A percentile compares a stretch with the other conserved stretches of the same genome.
phyloP scores from a whole-genome alignment of 768 basidiomycete species.

The Lentinus brumalis region DNA sequence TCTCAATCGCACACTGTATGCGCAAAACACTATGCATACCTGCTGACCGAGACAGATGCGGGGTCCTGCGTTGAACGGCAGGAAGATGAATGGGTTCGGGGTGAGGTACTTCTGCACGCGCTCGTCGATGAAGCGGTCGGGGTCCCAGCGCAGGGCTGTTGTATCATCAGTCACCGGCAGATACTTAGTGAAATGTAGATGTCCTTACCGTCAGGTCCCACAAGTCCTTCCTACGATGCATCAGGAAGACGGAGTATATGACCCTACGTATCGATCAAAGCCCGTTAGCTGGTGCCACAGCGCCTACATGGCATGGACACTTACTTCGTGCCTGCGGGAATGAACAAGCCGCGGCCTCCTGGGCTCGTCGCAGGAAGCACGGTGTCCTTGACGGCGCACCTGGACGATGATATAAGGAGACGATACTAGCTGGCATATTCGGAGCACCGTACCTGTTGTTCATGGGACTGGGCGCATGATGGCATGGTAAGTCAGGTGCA shows the following conservation, averaged over 20 bases:
- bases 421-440: too few species aligned
- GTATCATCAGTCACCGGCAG: neutral
- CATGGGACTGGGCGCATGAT: neutral
- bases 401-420: neutral
- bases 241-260: conserved; percentile 28
- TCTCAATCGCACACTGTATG: neutral
- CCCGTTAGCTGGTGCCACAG: too few species aligned
- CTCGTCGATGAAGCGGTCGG: conserved; percentile 62
- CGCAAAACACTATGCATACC: conserved; percentile 19
- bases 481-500: conserved; percentile 4
- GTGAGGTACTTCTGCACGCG: conserved; percentile 49
- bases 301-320: neutral
- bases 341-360: conserved; percentile 3
- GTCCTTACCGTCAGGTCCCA: conserved; percentile 52
- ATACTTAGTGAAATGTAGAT: neutral
- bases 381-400: conserved; percentile 28
- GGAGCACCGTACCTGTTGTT: conserved; percentile 3
- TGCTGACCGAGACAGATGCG: conserved; percentile 40
- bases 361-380: conserved; percentile 28
- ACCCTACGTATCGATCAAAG: neutral
- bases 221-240: conserved; percentile 45
- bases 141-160: conserved; percentile 47
- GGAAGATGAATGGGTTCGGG: conserved; percentile 57
- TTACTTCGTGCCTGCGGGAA: conserved; percentile 14
- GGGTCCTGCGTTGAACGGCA: conserved; percentile 36